Evolutionary conservation across 805 yeast species (phyloP).

Genomic region (Saccharomycopsis oosterbeekiorum): DNA sequence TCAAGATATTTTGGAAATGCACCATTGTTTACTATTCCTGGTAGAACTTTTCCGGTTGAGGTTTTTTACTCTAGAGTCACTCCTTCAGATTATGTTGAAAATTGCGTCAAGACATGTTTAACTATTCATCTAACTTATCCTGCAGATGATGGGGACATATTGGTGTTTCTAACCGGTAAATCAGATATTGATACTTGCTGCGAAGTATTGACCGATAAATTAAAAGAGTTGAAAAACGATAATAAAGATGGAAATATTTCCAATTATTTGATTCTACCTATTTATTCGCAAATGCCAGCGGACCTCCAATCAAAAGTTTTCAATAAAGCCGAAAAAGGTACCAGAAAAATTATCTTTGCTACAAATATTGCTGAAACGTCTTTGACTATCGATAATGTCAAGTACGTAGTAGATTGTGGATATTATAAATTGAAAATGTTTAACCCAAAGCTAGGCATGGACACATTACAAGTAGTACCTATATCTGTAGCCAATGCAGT

Average conservation of each 20-base stretch:
- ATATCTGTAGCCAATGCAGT: slow-evolving; percentile 94
- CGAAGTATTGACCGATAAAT: slow-evolving; percentile 56
- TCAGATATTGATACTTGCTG: slow-evolving; percentile 91
- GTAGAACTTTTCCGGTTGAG: slow-evolving; percentile 87
- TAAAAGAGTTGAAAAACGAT: slow-evolving; percentile 51
- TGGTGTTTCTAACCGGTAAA: slow-evolving; percentile 83
- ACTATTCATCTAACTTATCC: slow-evolving; percentile 51
- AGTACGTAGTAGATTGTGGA: slow-evolving; percentile 90
- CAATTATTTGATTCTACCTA: slow-evolving; percentile 64
- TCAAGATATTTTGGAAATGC: slow-evolving; percentile 68
- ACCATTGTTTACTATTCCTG: slow-evolving; percentile 79
- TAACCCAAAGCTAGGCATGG: slow-evolving; percentile 87
- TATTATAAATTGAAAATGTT: slow-evolving; percentile 84
- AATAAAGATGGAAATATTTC: slow-evolving; percentile 6
- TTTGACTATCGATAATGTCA: slow-evolving; percentile 88
- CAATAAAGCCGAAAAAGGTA: slow-evolving; percentile 75
- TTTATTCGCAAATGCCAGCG: slow-evolving; percentile 84
- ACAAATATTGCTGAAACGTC: slow-evolving; percentile 98
- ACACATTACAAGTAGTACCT: slow-evolving; percentile 69
- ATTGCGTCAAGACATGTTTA: slow-evolving; percentile 50
- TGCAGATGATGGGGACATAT: slow-evolving; percentile 67
- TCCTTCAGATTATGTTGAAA: slow-evolving; percentile 78
- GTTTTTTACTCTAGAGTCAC: slow-evolving; percentile 71
- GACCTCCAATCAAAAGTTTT: slow-evolving; percentile 84
- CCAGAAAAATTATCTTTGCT: slow-evolving; percentile 85